Percentiles rank a stretch among this genome's conserved stretches.
These are phyloP conservation scores for Lentithecium fluviatile DNA, from an alignment of 495 filamentous ascomycete species.

Conservation along the genomic window DNA sequence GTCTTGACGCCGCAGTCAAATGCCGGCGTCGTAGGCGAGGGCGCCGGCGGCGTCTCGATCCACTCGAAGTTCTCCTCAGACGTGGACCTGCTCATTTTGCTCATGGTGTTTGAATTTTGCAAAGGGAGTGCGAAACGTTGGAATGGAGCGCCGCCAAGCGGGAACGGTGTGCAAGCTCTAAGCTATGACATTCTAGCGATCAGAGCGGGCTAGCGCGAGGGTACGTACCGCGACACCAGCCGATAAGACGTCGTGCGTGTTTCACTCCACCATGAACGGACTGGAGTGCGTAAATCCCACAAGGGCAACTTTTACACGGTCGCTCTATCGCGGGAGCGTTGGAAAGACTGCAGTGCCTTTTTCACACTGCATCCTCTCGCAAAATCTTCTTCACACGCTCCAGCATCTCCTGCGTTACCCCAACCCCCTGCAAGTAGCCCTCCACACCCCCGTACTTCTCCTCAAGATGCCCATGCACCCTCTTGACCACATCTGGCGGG, in stretches of 20 bases:
- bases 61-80: slow-evolving; percentile 68
- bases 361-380: neutral
- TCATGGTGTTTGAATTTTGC: slow-evolving; percentile 11
- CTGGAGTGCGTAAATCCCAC: too few species aligned
- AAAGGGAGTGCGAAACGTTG: slow-evolving; percentile 2
- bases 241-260: too few species aligned
- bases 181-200: slow-evolving; percentile 24
- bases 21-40: slow-evolving; percentile 55
- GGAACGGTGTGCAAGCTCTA: slow-evolving; percentile 15
- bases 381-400: slow-evolving; percentile 30
- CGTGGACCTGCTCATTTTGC: slow-evolving; percentile 14
- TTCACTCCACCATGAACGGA: too few species aligned
- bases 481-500: slow-evolving; percentile 55
- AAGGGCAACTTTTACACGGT: too few species aligned
- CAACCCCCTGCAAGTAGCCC: slow-evolving; percentile 60
- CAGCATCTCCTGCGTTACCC: slow-evolving; percentile 48
- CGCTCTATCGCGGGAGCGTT: too few species aligned
- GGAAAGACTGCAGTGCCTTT: too few species aligned
- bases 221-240: neutral
- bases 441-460: slow-evolving; percentile 59
- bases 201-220: too few species aligned
- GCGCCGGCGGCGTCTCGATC: slow-evolving; percentile 71
- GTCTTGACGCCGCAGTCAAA: slow-evolving; percentile 72
- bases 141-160: slow-evolving; percentile 20
- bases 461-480: slow-evolving; percentile 53